Percentiles rank a stretch among this genome's conserved stretches.
Conservation (phyloP, 306 rosid species). For the Datisca glomerata region DNA sequence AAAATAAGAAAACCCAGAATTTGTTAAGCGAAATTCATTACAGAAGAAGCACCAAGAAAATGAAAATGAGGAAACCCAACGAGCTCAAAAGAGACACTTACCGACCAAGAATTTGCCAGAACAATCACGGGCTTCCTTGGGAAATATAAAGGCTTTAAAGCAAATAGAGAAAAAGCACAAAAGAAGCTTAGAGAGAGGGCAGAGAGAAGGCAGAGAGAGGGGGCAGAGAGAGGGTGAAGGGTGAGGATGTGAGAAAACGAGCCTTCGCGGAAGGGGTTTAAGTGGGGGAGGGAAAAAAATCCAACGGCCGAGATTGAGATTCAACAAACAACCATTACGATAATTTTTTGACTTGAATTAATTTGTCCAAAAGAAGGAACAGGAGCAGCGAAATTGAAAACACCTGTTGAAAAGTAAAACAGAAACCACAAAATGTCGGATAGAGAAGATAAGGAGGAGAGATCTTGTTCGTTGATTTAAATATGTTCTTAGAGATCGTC, state of each 20-base stretch:
- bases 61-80: not conserved
- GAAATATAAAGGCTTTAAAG: not conserved
- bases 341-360: not conserved
- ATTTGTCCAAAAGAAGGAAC: conserved; percentile 12
- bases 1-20: not conserved
- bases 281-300: not conserved
- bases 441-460: too few species aligned
- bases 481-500: too few species aligned
- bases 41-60: too few species aligned
- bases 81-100: conserved; percentile 20
- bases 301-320: not conserved
- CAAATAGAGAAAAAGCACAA: not conserved
- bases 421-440: too few species aligned
- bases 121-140: too few species aligned
- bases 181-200: not conserved
- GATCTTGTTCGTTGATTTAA: too few species aligned
- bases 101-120: conserved; percentile 20
- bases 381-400: conserved; percentile 1
- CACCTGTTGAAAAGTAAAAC: not conserved
- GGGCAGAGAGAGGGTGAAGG: not conserved
- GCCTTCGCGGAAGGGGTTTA: not conserved
- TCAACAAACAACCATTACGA: not conserved
- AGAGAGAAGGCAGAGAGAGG: not conserved
- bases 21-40: not conserved
- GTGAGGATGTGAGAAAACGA: not conserved